Conservation (phyloP, 257 asterid species). For the Dorcoceras hygrometricum region DNA sequence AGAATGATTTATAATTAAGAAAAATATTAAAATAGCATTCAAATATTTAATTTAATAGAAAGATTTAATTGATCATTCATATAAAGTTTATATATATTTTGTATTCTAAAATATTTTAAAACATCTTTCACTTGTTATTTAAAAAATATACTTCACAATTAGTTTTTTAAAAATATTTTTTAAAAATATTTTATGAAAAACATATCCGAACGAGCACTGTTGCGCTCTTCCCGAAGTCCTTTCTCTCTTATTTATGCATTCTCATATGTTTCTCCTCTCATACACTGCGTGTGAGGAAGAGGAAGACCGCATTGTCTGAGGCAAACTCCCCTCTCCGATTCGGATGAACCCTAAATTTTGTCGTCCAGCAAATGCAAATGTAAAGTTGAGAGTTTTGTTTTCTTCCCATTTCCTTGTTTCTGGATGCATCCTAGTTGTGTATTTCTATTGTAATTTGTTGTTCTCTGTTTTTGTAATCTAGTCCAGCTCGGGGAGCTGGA, state of each 20-base stretch:
- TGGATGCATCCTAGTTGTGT: background rate
- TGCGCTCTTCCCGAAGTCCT: slow-evolving; percentile 32
- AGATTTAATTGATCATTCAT: too few relatives aligned
- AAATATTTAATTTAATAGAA: too few relatives aligned
- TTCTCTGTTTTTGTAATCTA: background rate
- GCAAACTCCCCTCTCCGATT: slow-evolving; percentile 15
- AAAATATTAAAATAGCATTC: too few relatives aligned
- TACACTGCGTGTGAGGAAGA: slow-evolving; percentile 27
- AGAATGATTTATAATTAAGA: too few relatives aligned
- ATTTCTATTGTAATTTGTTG: background rate
- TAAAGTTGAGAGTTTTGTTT: slow-evolving; percentile 23
- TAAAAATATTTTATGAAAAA: too few relatives aligned
- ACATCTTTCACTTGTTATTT: too few relatives aligned
- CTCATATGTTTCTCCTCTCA: slow-evolving; percentile 18
- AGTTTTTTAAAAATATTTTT: too few relatives aligned
- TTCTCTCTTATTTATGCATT: too few relatives aligned
- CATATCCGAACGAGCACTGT: too few relatives aligned
- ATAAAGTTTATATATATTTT: too few relatives aligned
- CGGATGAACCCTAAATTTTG: slow-evolving; percentile 38
- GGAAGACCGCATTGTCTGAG: slow-evolving; percentile 21
- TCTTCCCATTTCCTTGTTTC: background rate
- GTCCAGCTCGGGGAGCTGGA: slow-evolving; percentile 29
- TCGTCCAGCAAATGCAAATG: slow-evolving; percentile 30
- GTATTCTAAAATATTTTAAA: too few relatives aligned
- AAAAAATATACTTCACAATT: too few relatives aligned